Conservation (phyloP, 257 asterid genomes). For the Gentiana dahurica region DNA sequence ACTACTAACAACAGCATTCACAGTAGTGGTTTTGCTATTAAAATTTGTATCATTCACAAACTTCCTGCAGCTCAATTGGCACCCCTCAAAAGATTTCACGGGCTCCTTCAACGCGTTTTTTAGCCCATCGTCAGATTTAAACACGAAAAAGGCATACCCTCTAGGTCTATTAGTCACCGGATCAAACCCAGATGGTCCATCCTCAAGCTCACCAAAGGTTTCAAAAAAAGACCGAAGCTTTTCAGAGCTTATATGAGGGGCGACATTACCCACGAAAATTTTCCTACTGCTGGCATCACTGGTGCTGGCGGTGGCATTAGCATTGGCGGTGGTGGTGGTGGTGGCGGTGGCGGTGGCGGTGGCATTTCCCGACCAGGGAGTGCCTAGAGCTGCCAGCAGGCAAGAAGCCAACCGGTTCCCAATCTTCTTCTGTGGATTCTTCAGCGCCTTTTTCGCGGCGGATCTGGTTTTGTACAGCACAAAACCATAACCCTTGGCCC, state of each 20-base stretch:
- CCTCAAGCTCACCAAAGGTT: slow-evolving; percentile 68
- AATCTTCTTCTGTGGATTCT: slow-evolving; percentile 53
- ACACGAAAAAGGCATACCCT: slow-evolving; percentile 67
- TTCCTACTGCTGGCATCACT: slow-evolving; percentile 28
- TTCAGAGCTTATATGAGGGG: slow-evolving; percentile 37
- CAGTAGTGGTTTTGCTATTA: slow-evolving; percentile 12
- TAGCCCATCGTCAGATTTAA: slow-evolving; percentile 38
- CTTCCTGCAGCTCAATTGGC: slow-evolving; percentile 61
- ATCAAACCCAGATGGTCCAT: slow-evolving; percentile 58
- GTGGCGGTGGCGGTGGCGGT: not conserved
- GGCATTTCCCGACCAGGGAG: not conserved
- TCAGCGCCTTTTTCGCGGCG: slow-evolving; percentile 49
- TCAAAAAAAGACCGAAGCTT: slow-evolving; percentile 40
- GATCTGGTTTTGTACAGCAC: slow-evolving; percentile 54
- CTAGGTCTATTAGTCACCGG: slow-evolving; percentile 34
- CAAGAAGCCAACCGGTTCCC: slow-evolving; percentile 45
- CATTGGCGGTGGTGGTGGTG: not conserved
- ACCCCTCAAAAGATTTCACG: slow-evolving; percentile 49
- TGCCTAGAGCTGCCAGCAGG: slow-evolving; percentile 57
- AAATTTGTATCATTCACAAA: slow-evolving; percentile 27
- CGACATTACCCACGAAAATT: slow-evolving; percentile 66
- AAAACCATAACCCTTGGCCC: slow-evolving; percentile 74
- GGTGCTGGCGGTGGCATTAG: too few relatives aligned
- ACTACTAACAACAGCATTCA: slow-evolving; percentile 3
- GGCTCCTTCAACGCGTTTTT: slow-evolving; percentile 72